Base-by-base conservation (phyloP, 352 stramenopile species). In the Pythium utonaiense region DNA sequence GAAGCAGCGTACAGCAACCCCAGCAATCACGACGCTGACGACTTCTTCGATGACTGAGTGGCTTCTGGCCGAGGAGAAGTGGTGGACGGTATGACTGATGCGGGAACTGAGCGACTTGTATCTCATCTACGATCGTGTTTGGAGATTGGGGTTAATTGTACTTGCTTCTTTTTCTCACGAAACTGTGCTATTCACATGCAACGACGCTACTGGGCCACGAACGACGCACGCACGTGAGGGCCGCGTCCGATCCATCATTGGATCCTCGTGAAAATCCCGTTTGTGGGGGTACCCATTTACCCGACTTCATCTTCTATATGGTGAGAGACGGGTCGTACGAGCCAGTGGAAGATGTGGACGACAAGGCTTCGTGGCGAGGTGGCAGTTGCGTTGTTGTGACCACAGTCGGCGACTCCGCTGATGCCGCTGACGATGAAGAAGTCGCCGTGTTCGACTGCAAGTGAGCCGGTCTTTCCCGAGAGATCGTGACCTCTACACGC, bases 401-500 rank as follows among this genome's bases (percentile, higher is more conserved):
- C 7, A 57, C 50, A 30, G 44, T 48, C 40, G 31, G 13, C n/a
- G 28, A 21, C 3, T 55, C 40, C 16, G 59, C 53, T 2, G 44
- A 50, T 16, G 44, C 36, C 25, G 42, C 53, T 28, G 70, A 82
- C 22, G 52, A 69, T 3, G 68, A 74, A 30, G 63, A 74, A 28
- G 57, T 41, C 30, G 28, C 60, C 14, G 41, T 61, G 10, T 24
- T 50, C 42, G 57, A 48, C 40, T 73, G 71, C 48, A 85, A 70
- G 6, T 77, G 58, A 6, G 71, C 66, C 9, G 80, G 78, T 6
- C 77, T 77, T 42, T 87, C 78, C n/a, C 83, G 75, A 0, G 78
- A 88, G 45, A 93, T 93, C 1, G 80, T 93, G 17, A 93, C 80
- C 57, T 91, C 80, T 7, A 93, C 79, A 27, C 80, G 78, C 53